These are phyloP conservation scores for Adenanthera pavonina DNA, from an alignment of 306 rosid species.

Conservation along the genomic window DNA sequence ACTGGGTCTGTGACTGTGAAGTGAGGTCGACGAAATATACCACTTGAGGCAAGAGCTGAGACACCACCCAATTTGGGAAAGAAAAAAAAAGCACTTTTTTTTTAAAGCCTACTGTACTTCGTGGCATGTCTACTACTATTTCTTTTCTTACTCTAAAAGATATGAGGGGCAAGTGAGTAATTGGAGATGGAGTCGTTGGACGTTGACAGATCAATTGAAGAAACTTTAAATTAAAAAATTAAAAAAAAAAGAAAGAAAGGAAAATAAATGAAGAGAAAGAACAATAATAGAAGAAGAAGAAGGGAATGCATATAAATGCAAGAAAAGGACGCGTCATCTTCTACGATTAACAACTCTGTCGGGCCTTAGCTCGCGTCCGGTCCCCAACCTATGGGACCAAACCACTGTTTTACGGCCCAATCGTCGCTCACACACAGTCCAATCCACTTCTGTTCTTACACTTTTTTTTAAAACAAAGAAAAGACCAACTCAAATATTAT, in stretches of 20 bases:
- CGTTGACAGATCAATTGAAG: conserved; percentile 8
- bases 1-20: neutral
- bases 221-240: neutral
- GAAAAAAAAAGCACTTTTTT: neutral
- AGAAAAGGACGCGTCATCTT: conserved; percentile 55
- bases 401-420: conserved; percentile 47
- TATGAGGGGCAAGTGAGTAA: neutral
- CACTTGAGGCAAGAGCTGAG: conserved; percentile 21
- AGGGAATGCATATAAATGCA: conserved; percentile 43
- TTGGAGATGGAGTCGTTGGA: neutral
- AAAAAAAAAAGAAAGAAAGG: too few species aligned
- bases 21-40: conserved; percentile 26
- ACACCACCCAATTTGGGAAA: conserved; percentile 16
- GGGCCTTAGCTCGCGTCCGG: conserved; percentile 45
- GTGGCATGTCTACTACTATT: too few species aligned
- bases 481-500: neutral
- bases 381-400: conserved; percentile 52
- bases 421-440: conserved; percentile 3
- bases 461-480: neutral
- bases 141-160: neutral
- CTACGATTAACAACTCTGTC: conserved; percentile 45
- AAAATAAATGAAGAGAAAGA: neutral
- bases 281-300: neutral
- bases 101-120: too few species aligned
- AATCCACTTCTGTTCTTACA: neutral